phyloP scores from a whole-genome alignment of 1,139 yeast genomes.

The Sugiyamaella xylanicola region DNA sequence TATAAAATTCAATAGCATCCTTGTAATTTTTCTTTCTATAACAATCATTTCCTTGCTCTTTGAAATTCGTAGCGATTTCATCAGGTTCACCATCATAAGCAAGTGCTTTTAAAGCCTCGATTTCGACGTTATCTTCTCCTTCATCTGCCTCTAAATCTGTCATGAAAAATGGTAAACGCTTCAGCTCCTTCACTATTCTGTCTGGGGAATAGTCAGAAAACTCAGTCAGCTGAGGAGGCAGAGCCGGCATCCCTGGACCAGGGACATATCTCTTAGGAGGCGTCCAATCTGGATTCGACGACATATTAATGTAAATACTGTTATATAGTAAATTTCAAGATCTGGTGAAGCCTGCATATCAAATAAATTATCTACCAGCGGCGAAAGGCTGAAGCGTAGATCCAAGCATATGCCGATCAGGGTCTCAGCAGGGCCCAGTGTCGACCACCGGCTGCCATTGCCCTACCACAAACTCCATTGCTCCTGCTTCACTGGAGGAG shows the following conservation, averaged over 20 bases:
- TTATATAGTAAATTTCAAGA: too few species aligned
- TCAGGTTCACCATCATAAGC: constrained; percentile 96
- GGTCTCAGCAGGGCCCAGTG: too few species aligned
- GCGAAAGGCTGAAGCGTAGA: neutral
- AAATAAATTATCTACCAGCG: neutral
- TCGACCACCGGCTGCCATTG: neutral
- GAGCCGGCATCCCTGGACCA: constrained; percentile 72
- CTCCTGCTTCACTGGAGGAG: too few species aligned
- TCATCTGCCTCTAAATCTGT: constrained; percentile 79
- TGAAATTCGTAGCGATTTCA: constrained; percentile 87
- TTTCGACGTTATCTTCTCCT: constrained; percentile 68
- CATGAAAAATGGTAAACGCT: constrained; percentile 92
- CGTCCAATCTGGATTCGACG: constrained; percentile 30
- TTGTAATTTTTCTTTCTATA: constrained; percentile 69
- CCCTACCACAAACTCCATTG: neutral
- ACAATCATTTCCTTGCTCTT: constrained; percentile 89
- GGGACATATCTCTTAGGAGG: constrained; percentile 61
- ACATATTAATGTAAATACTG: too few species aligned
- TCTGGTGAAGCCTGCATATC: neutral
- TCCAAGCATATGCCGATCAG: too few species aligned
- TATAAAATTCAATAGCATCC: constrained; percentile 76
- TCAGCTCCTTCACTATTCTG: constrained; percentile 76
- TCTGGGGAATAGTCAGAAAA: constrained; percentile 60
- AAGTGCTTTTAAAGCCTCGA: constrained; percentile 88
- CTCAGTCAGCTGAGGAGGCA: constrained; percentile 82